Evolutionary conservation across 2,329 filamentous ascomycete genomes (phyloP), one percentile per base, ranked within the genome.

Genomic region (Thelonectria rubi): DNA sequence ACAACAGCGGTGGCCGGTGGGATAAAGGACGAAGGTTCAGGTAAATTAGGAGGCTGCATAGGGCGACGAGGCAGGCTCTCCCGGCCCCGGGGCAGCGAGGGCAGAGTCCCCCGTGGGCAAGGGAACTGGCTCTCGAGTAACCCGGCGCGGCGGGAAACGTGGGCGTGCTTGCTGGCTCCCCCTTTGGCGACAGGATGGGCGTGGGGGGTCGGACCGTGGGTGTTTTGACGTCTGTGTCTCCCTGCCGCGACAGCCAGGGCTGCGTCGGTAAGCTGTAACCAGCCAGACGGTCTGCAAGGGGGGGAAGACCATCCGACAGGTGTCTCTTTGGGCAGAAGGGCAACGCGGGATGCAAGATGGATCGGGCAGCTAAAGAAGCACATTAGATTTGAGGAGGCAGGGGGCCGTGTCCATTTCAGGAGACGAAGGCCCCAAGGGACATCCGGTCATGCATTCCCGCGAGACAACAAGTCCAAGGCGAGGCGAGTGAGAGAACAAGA

Each of bases 331-430:
- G 39, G 10, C 9, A 7, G n/a, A 42, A 18, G 7, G 39, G 39
- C 4, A 7, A 42, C 39, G 39, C 17, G 39, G 21, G 50, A 49
- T 54, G 57, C 57, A 48, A 49, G 57, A 58, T 58, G 32, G 50
- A 59, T 59, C 57, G 57, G 57, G 43, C 45, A 59, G 57, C 57
- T 40, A 58, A 12, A 24, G 24, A 8, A 34, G 32, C 32, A 14
- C 39, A 39, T 49, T 37, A 59, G 39, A 58, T 54, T 58, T 20
- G 37, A 12, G 14, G 10, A 45, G 21, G 40, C 55, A 58, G 55
- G 55, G 55, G 55, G n/a, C 14, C 42, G 39, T 34, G 32, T 14
- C 14, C 14, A 14, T 34, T 34, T 34, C 10, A 34, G 32, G 47
- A 59, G 49, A 48, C 39, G 37, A 24, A 39, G 11, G 37, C 37